Evolutionary conservation across 2,329 filamentous ascomycete genomes (phyloP).

Genomic region (Aspergillus vadensis): DNA sequence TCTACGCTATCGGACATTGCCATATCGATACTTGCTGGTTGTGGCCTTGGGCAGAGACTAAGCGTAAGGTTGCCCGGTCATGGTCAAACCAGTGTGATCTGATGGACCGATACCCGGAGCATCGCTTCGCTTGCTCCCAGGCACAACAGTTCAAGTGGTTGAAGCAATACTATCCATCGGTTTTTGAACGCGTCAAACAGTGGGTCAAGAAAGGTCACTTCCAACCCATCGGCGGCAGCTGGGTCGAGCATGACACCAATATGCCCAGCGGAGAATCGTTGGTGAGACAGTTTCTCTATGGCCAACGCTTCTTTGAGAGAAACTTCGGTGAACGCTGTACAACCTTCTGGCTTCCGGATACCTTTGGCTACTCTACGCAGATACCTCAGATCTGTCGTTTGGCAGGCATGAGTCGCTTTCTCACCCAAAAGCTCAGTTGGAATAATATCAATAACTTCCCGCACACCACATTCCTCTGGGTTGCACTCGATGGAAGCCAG

Average conservation of each 20-base stretch:
- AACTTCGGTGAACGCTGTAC: slow-evolving; percentile 84
- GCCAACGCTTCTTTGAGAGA: slow-evolving; percentile 91
- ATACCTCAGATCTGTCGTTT: slow-evolving; percentile 90
- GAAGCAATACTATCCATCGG: slow-evolving; percentile 81
- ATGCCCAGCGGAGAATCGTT: slow-evolving; percentile 94
- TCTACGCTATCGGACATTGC: slow-evolving; percentile 90
- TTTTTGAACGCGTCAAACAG: slow-evolving; percentile 85
- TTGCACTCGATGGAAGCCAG: slow-evolving; percentile 90
- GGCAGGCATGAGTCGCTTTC: slow-evolving; percentile 94
- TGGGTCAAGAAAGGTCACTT: slow-evolving; percentile 91
- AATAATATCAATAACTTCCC: slow-evolving; percentile 99
- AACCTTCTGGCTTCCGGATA: slow-evolving; percentile 98
- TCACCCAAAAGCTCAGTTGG: slow-evolving; percentile 99
- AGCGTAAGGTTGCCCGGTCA: slow-evolving; percentile 90
- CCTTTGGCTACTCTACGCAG: slow-evolving; percentile 95
- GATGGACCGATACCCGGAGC: slow-evolving; percentile 92
- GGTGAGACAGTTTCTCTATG: slow-evolving; percentile 91
- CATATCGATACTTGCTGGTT: slow-evolving; percentile 99
- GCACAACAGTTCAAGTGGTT: slow-evolving; percentile 99
- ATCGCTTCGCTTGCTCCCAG: slow-evolving; percentile 88
- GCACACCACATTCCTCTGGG: slow-evolving; percentile 99
- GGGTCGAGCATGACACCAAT: slow-evolving; percentile 99
- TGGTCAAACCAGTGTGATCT: slow-evolving; percentile 97
- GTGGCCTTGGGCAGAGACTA: slow-evolving; percentile 98
- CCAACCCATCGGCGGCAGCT: slow-evolving; percentile 93